These are phyloP conservation scores for Breynia disticha DNA, from an alignment of 441 rosid genomes.

Conservation along the genomic window DNA sequence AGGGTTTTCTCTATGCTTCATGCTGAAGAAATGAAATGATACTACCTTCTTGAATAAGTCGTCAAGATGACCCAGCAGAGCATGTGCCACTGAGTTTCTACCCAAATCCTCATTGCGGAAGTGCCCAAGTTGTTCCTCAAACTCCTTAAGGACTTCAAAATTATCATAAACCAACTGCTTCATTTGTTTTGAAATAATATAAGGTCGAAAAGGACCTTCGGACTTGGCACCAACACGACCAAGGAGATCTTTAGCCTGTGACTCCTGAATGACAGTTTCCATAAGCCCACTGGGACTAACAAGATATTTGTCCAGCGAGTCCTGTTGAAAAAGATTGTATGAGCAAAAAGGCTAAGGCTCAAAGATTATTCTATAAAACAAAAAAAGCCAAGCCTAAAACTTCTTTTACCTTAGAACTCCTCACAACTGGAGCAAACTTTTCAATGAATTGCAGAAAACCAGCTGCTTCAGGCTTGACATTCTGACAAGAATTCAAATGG, in stretches of 20 bases:
- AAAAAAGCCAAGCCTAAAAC: slow-evolving; percentile 12
- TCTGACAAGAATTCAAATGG: slow-evolving; percentile 54
- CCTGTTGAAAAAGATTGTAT: slow-evolving; percentile 43
- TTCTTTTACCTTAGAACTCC: slow-evolving; percentile 65
- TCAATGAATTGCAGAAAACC: slow-evolving; percentile 42
- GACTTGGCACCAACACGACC: slow-evolving; percentile 29
- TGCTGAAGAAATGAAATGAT: background rate
- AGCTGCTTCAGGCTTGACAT: slow-evolving; percentile 37
- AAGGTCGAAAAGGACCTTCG: slow-evolving; percentile 25
- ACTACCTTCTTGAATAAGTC: slow-evolving; percentile 50
- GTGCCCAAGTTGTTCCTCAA: slow-evolving; percentile 43
- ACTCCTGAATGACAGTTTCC: slow-evolving; percentile 38
- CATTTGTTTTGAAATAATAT: slow-evolving; percentile 40
- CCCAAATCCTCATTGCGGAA: slow-evolving; percentile 29
- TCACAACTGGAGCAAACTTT: slow-evolving; percentile 43
- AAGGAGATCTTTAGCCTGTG: slow-evolving; percentile 51
- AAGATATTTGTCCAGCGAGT: slow-evolving; percentile 60
- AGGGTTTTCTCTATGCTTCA: background rate
- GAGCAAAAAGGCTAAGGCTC: slow-evolving; percentile 20
- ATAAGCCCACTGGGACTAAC: slow-evolving; percentile 28
- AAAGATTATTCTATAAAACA: background rate
- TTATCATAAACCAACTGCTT: slow-evolving; percentile 41
- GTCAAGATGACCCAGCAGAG: slow-evolving; percentile 43
- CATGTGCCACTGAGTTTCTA: slow-evolving; percentile 36
- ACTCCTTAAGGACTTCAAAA: slow-evolving; percentile 49